Percentiles rank a stretch among this genome's conserved stretches.
Conservation (phyloP, 129 eudicot species). For the Sambucus nigra region DNA sequence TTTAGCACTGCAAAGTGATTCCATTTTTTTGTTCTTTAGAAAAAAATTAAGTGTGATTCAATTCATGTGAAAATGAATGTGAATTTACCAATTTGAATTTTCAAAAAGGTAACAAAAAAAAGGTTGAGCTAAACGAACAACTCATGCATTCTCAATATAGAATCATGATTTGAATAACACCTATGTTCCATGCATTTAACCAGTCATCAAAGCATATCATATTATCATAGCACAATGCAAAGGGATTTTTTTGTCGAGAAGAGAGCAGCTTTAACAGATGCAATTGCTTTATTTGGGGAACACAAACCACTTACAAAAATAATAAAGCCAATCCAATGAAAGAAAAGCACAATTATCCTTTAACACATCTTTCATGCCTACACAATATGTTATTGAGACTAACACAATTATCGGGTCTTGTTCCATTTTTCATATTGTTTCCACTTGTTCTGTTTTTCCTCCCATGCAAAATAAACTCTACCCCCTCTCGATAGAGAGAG, state of each 20-base stretch:
- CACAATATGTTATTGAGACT: slow-evolving; percentile 13
- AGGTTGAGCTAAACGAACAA: too few relatives aligned
- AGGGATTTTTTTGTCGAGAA: slow-evolving; percentile 14
- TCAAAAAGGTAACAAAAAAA: too few relatives aligned
- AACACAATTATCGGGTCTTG: slow-evolving; percentile 17
- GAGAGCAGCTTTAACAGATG: slow-evolving; percentile 42
- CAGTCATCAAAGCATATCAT: not conserved
- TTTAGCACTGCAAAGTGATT: not conserved
- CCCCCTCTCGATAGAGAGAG: too few relatives aligned
- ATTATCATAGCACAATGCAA: too few relatives aligned
- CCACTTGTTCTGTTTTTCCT: not conserved
- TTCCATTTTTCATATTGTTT: slow-evolving; percentile 8
- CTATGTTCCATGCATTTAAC: too few relatives aligned
- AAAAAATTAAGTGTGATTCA: too few relatives aligned
- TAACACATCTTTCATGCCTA: slow-evolving; percentile 35
- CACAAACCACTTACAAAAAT: slow-evolving; percentile 36
- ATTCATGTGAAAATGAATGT: too few relatives aligned
- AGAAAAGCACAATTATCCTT: slow-evolving; percentile 34
- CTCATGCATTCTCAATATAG: too few relatives aligned
- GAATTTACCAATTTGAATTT: too few relatives aligned
- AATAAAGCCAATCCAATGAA: slow-evolving; percentile 37
- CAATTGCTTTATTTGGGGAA: slow-evolving; percentile 52
- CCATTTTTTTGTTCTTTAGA: too few relatives aligned
- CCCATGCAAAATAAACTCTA: too few relatives aligned
- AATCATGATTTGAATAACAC: too few relatives aligned